Percentiles rank a stretch among this genome's conserved stretches.
phyloP scores from a whole-genome alignment of 352 stramenopile species.

The Pythium biforme region DNA sequence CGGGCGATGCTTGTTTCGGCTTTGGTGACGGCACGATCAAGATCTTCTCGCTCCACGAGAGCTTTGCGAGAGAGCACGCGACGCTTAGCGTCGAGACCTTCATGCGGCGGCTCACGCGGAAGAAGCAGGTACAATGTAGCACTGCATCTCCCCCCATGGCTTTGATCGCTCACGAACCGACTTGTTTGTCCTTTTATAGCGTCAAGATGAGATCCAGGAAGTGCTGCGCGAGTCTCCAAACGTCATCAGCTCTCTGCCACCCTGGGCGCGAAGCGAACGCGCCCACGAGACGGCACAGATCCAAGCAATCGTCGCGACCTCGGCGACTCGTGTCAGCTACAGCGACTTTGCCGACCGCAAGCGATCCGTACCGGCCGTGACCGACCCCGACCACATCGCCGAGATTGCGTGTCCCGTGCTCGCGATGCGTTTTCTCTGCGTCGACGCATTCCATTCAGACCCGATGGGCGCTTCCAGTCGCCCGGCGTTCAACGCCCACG shows the following conservation, averaged over 20 bases:
- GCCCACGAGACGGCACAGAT: conserved; percentile 37
- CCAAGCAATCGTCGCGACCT: conserved; percentile 26
- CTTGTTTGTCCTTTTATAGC: conserved; percentile 8
- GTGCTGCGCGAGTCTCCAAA: conserved; percentile 46
- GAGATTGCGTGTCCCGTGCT: conserved; percentile 51
- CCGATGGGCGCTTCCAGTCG: not conserved
- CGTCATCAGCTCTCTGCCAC: conserved; percentile 66
- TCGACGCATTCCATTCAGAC: conserved; percentile 14
- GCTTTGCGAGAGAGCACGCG: conserved; percentile 55
- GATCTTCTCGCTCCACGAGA: conserved; percentile 53
- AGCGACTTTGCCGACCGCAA: conserved; percentile 22
- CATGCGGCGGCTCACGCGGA: conserved; percentile 34
- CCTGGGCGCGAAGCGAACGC: conserved; percentile 57
- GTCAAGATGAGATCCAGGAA: conserved; percentile 46
- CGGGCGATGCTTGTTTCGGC: conserved; percentile 60
- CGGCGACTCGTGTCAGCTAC: conserved; percentile 26
- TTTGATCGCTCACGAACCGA: too few species aligned
- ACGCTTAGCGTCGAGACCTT: conserved; percentile 48
- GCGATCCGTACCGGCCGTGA: conserved; percentile 2
- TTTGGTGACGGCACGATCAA: conserved; percentile 71
- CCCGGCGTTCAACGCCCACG: conserved; percentile 43
- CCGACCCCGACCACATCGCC: conserved; percentile 18
- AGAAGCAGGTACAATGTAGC: conserved; percentile 41
- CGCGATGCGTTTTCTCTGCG: conserved; percentile 49
- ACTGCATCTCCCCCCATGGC: too few species aligned